Percentiles rank a stretch among this genome's conserved stretches.
Evolutionary conservation across 2,329 filamentous ascomycete species (phyloP).

Genomic region (Clonostachys sp.): DNA sequence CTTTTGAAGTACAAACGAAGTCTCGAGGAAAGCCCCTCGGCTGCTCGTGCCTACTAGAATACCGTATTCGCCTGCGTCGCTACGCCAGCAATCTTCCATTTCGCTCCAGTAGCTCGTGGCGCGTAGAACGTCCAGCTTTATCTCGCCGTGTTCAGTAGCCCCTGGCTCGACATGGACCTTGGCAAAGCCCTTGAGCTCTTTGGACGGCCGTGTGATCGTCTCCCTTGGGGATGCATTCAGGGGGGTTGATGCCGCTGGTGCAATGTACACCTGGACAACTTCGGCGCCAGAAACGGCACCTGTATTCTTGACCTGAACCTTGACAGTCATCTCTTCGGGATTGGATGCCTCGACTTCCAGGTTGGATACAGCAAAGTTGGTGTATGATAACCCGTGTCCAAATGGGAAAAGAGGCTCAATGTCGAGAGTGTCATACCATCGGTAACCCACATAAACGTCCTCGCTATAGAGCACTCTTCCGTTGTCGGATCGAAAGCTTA

Average conservation of each 20-base stretch:
- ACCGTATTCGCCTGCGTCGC: conserved; percentile 61
- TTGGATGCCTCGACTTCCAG: conserved; percentile 31
- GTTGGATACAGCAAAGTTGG: conserved; percentile 39
- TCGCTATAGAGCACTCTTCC: conserved; percentile 65
- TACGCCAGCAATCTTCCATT: conserved; percentile 56
- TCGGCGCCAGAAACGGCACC: conserved; percentile 49
- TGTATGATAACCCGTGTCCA: conserved; percentile 65
- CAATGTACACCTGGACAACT: conserved; percentile 54
- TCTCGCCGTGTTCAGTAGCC: conserved; percentile 49
- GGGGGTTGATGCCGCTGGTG: conserved; percentile 29
- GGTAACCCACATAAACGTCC: conserved; percentile 68
- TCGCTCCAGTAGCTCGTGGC: conserved; percentile 65
- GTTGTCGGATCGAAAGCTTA: conserved; percentile 60
- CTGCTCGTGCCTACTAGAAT: conserved; percentile 57
- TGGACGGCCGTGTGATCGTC: conserved; percentile 47
- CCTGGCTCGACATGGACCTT: conserved; percentile 61
- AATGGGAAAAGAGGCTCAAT: conserved; percentile 56
- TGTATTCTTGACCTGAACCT: conserved; percentile 49
- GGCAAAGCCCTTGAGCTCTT: conserved; percentile 61
- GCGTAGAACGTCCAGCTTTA: conserved; percentile 58
- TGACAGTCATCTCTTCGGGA: neutral
- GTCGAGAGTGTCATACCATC: conserved; percentile 53
- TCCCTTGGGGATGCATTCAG: no score
- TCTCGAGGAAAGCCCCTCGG: neutral
- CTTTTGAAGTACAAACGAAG: no score